Evolutionary conservation across 2,329 filamentous ascomycete species (phyloP).

Genomic region (Colletotrichum tanaceti): DNA sequence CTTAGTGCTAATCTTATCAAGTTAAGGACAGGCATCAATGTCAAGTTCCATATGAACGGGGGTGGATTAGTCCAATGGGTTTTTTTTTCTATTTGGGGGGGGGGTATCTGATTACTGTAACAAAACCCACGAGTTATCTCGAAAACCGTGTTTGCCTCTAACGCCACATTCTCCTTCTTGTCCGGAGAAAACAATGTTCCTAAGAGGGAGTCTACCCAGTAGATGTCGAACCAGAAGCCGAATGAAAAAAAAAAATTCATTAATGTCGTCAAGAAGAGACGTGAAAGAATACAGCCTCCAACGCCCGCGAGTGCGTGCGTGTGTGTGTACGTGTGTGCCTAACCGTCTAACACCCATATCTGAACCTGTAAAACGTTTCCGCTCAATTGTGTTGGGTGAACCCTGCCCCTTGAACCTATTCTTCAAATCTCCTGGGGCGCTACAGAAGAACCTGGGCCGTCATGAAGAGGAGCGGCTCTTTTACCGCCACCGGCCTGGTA

Average conservation of each 20-base stretch:
- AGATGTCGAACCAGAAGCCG: conserved; percentile 23
- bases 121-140: conserved; percentile 4
- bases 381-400: neutral
- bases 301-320: neutral
- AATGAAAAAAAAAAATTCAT: conserved; percentile 7
- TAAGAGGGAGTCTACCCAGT: conserved; percentile 20
- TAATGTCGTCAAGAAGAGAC: conserved; percentile 21
- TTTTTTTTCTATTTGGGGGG: no score
- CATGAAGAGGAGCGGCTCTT: neutral
- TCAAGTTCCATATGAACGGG: conserved; percentile 7
- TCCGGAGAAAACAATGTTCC: neutral
- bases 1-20: neutral
- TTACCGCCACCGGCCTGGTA: conserved; percentile 55
- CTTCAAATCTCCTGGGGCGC: neutral
- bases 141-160: conserved; percentile 6
- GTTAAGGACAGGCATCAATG: neutral
- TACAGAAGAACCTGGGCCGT: neutral
- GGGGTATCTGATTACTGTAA: conserved; percentile 29
- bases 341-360: conserved; percentile 13
- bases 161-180: conserved; percentile 21
- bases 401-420: neutral
- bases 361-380: conserved; percentile 8
- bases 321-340: conserved; percentile 6
- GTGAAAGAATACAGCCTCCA: conserved; percentile 23
- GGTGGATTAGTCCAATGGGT: conserved; percentile 11